Base-by-base conservation (phyloP, 2,329 filamentous ascomycete genomes). In the Fusarium sulawesiense region DNA sequence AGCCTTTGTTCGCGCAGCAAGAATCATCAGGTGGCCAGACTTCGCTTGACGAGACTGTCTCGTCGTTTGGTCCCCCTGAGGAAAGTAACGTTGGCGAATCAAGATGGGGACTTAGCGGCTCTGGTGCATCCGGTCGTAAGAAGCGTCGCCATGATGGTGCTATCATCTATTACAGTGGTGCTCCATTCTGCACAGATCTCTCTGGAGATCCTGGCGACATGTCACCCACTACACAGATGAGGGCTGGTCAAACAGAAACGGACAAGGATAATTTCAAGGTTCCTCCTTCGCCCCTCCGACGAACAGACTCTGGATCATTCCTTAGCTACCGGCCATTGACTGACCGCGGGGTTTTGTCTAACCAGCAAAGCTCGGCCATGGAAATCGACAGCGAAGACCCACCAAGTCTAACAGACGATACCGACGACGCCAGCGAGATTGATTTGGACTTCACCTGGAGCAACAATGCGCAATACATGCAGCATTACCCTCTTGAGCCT, bases 111-210 rank as follows among this genome's bases (percentile, higher is more conserved):
- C 78, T 80, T 34, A 85, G 83, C 66, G 82, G 82, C 73, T 87
- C 82, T 68, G 87, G 76, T 69, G 83, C 76, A 48, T 85, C 79
- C 60, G 84, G 75, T 74, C 83, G 80, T 68, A 85, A 81, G 69
- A 88, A 86, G 77, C 86, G 86, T 27, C 85, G 83, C 1, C 85
- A 89, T 14, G 89, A 92, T 62, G 93, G 93, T 11, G 89, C 92
- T 2, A 91, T 97, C 70, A 93, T 95, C 20, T 97, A 94, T 76
- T 97, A 95, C 77, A 93, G 87, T 64, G 92, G 91, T 27, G 91
- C 91, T 2, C 88, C 88, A 1, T 97, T 96, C 77, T 96, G 90
- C 77, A 94, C 90, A 2, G 93, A 97, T 77, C 80, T 96, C 6
- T 92, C 90, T 18, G 90, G 91, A 3, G 91, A 94, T 72, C 82